Conservation (phyloP, 441 rosid species). For the Bruguiera hainesii region DNA sequence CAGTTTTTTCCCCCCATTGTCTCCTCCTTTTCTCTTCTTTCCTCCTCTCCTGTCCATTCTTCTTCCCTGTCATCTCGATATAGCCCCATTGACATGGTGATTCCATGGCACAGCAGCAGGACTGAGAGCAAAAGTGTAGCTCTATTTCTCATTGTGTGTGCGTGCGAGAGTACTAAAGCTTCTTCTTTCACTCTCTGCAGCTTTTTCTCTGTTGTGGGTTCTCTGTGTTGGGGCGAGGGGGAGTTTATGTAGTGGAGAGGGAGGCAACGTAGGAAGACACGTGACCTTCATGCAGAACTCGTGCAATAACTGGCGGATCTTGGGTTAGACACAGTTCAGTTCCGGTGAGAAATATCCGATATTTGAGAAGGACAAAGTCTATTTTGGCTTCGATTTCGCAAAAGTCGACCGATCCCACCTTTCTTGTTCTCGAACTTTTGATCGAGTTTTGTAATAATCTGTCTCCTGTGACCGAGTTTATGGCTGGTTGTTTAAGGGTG, state of each 20-base stretch:
- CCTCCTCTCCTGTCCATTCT: slow-evolving; percentile 4
- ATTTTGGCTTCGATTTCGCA: background rate
- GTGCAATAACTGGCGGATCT: slow-evolving; percentile 32
- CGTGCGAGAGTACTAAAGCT: background rate
- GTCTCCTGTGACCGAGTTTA: too few species aligned
- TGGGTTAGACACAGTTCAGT: slow-evolving; percentile 33
- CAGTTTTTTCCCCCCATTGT: slow-evolving; percentile 8
- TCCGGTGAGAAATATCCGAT: slow-evolving; percentile 29
- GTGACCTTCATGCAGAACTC: slow-evolving; percentile 39
- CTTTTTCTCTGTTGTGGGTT: background rate
- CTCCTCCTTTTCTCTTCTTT: slow-evolving; percentile 10
- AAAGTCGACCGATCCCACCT: too few species aligned
- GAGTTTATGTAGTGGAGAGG: slow-evolving; percentile 29
- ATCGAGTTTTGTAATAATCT: too few species aligned
- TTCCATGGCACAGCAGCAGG: slow-evolving; percentile 28
- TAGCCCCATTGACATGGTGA: slow-evolving; percentile 16
- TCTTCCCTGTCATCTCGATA: slow-evolving; percentile 17
- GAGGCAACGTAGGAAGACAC: slow-evolving; percentile 16
- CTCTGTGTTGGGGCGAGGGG: background rate
- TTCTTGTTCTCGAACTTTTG: too few species aligned
- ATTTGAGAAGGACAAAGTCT: slow-evolving; percentile 23
- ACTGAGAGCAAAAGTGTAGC: slow-evolving; percentile 21
- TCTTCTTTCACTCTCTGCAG: background rate
- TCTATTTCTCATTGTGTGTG: slow-evolving; percentile 29
- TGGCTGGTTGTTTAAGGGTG: too few species aligned